These are phyloP conservation scores for Pseudonitzschia pungens DNA, from an alignment of 108 stramenopile species.

Conservation along the genomic window DNA sequence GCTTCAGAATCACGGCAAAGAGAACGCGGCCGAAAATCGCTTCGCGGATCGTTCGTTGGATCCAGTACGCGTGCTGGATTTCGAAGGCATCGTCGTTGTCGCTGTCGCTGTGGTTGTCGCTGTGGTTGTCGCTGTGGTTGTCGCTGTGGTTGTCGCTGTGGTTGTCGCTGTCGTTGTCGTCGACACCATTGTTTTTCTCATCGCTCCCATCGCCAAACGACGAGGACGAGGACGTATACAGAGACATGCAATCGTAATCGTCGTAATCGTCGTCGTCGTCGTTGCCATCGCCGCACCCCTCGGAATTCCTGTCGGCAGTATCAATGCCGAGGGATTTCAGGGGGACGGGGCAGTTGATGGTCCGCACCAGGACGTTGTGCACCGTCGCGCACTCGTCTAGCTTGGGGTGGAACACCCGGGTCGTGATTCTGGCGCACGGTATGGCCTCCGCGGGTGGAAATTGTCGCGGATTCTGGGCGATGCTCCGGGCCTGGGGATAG, in stretches of 20 bases:
- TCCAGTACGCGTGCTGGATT: conserved; percentile 61
- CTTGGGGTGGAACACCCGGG: conserved; percentile 54
- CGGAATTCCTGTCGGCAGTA: too few species aligned
- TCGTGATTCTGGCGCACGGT: conserved; percentile 77
- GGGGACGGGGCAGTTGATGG: conserved; percentile 16
- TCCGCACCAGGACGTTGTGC: conserved; percentile 67
- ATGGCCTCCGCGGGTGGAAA: conserved; percentile 65
- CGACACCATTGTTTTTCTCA: too few species aligned
- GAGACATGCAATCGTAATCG: conserved; percentile 29
- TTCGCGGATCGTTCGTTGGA: conserved; percentile 73
- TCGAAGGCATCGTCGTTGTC: conserved; percentile 4
- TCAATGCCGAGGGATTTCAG: not conserved
- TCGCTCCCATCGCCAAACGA: not conserved
- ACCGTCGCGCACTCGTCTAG: conserved; percentile 60
- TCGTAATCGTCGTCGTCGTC: conserved; percentile 20
- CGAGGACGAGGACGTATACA: conserved; percentile 18
- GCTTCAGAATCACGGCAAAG: conserved; percentile 67
- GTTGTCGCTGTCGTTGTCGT: too few species aligned
- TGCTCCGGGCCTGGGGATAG: conserved; percentile 31
- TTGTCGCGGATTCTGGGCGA: conserved; percentile 40
- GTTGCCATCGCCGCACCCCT: too few species aligned
- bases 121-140: too few species aligned
- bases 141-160: conserved; percentile 9
- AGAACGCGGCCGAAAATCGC: conserved; percentile 83
- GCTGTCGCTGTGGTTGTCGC: conserved; percentile 16